Conservation (phyloP, 2,329 filamentous ascomycete genomes). For the Cladophialophora psammophila region DNA sequence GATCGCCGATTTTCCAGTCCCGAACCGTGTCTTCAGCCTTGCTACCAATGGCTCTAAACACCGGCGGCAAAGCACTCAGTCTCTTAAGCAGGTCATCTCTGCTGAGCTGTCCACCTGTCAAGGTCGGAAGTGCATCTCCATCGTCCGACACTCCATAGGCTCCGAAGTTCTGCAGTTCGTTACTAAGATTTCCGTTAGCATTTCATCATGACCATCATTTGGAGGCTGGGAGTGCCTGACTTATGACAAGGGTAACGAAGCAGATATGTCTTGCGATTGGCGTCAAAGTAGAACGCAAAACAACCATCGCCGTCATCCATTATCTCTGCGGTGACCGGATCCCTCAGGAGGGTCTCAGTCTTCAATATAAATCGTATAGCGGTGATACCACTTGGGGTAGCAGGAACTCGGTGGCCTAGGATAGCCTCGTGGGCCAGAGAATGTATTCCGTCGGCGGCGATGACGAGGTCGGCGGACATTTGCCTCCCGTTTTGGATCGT, state of each 20-base stretch:
- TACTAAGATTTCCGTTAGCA: neutral
- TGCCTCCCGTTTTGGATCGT: constrained; percentile 41
- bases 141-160: neutral
- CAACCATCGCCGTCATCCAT: constrained; percentile 17
- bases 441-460: constrained; percentile 51
- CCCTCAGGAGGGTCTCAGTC: constrained; percentile 10
- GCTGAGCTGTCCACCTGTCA: constrained; percentile 10
- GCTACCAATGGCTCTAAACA: neutral
- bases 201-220: neutral
- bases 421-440: constrained; percentile 41
- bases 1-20: constrained; percentile 29
- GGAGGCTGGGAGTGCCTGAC: neutral
- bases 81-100: neutral
- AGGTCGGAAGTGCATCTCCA: no score
- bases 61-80: neutral
- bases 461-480: constrained; percentile 47
- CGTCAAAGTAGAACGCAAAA: constrained; percentile 12
- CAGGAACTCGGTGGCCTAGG: constrained; percentile 12
- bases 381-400: constrained; percentile 9
- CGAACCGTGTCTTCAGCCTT: constrained; percentile 8
- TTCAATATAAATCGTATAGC: constrained; percentile 12
- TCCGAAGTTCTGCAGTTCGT: constrained; percentile 22
- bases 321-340: constrained; percentile 11
- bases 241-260: constrained; percentile 20
- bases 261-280: constrained; percentile 1